A percentile compares a stretch with the other conserved stretches of the same genome.
Conservation (phyloP, 78 protist species). For the Dictyostelium brefeldianum region DNA sequence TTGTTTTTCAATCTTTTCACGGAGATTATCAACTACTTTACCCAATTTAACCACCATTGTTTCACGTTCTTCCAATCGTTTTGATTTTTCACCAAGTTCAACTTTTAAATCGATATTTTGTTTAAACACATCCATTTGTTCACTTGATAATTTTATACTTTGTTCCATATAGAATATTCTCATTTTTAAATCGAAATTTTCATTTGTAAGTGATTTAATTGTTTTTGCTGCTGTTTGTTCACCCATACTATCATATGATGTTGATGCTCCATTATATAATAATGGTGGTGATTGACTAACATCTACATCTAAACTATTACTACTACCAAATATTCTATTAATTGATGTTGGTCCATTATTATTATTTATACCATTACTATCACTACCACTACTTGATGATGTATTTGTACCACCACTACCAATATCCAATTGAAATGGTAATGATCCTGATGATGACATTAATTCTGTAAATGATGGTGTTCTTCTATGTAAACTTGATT, state of each 20-base stretch:
- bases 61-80: background rate
- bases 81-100: background rate
- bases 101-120: background rate
- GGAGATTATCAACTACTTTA: background rate
- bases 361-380: background rate
- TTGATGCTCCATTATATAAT: background rate
- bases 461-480: background rate
- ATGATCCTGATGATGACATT: background rate
- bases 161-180: constrained; percentile 15
- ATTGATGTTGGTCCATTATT: background rate
- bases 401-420: background rate
- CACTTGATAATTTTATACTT: background rate
- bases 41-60: background rate
- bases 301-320: background rate
- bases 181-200: constrained; percentile 28
- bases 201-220: background rate
- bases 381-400: background rate
- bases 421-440: constrained; percentile 6
- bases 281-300: background rate
- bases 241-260: background rate
- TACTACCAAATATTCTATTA: constrained; percentile 9
- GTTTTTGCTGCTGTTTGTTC: background rate
- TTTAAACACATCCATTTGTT: background rate
- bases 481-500: background rate
- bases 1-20: background rate